Conservation (phyloP, 768 basidiomycete genomes). For the Kwoniella dendrophila region DNA sequence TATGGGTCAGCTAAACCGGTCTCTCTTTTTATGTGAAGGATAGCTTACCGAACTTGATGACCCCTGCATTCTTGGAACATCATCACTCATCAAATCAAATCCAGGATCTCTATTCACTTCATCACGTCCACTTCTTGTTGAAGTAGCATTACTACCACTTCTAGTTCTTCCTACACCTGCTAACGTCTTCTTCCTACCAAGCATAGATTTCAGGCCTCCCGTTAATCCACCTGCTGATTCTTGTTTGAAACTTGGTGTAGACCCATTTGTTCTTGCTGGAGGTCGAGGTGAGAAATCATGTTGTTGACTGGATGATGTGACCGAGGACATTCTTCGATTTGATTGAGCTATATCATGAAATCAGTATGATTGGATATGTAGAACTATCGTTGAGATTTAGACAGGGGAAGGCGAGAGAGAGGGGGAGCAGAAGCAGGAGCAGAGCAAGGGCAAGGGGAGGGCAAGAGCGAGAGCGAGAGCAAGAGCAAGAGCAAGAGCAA, state of each 20-base stretch:
- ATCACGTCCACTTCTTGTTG: conserved; percentile 36
- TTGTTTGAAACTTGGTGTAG: conserved; percentile 22
- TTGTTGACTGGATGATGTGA: conserved; percentile 15
- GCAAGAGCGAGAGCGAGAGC: too few species aligned
- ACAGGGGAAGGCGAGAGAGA: too few species aligned
- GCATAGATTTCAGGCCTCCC: conserved; percentile 45
- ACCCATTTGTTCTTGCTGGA: conserved; percentile 34
- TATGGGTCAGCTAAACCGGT: not conserved
- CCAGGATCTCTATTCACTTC: conserved; percentile 4
- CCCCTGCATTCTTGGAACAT: conserved; percentile 28
- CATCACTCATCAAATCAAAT: conserved; percentile 37
- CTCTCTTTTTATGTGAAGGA: not conserved
- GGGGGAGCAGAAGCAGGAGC: not conserved
- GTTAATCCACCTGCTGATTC: conserved; percentile 26
- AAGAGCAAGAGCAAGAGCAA: not conserved
- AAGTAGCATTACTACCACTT: conserved; percentile 43
- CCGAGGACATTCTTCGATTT: conserved; percentile 32
- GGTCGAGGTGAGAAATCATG: conserved; percentile 47
- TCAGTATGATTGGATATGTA: too few species aligned
- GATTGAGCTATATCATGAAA: conserved; percentile 17
- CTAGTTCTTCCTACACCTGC: conserved; percentile 30
- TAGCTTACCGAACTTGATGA: conserved; percentile 14
- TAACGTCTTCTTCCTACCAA: conserved; percentile 37
- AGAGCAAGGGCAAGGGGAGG: too few species aligned
- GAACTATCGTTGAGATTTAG: too few species aligned